A percentile compares a stretch with the other conserved stretches of the same genome.
Evolutionary conservation across 23 red algal genomes (phyloP).

Genomic region (Gracilaria gracilis): DNA sequence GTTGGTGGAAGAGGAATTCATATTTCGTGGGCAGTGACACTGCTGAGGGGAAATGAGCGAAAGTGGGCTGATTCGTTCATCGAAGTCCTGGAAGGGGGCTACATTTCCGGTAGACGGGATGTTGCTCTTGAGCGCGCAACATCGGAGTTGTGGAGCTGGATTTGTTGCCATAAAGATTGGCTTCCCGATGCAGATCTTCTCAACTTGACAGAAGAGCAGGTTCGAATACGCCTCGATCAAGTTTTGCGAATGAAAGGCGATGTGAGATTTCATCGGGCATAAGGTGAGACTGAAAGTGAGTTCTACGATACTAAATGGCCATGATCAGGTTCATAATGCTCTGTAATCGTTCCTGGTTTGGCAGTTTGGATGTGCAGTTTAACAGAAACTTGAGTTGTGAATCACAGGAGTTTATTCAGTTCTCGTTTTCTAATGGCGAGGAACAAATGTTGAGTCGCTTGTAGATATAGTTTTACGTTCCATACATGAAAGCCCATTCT

Average conservation of each 20-base stretch:
- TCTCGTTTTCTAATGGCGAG: background rate
- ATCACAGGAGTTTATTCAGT: background rate
- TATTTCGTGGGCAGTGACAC: constrained; percentile 1
- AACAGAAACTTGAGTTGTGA: background rate
- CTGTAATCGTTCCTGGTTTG: background rate
- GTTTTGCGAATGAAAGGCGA: constrained; percentile 13
- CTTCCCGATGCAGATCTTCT: constrained; percentile 22
- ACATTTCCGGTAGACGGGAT: constrained; percentile 34
- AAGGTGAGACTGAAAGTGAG: background rate
- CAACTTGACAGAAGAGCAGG: constrained; percentile 21
- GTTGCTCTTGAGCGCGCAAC: constrained; percentile 32
- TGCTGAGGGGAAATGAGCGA: constrained; percentile 14
- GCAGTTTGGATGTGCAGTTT: constrained; percentile 2
- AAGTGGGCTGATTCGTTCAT: constrained; percentile 52
- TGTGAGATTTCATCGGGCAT: background rate
- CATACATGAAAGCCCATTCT: background rate
- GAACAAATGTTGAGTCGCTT: background rate
- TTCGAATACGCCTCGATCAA: background rate
- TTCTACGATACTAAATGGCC: no score
- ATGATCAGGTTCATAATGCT: background rate
- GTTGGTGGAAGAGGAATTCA: constrained; percentile 13
- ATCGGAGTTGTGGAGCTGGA: constrained; percentile 49
- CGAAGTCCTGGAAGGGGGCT: constrained; percentile 10
- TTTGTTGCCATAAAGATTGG: constrained; percentile 23
- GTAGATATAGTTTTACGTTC: background rate